Conservation (phyloP, 1,284 basidiomycete species). For the Sporisorium exsertum region DNA sequence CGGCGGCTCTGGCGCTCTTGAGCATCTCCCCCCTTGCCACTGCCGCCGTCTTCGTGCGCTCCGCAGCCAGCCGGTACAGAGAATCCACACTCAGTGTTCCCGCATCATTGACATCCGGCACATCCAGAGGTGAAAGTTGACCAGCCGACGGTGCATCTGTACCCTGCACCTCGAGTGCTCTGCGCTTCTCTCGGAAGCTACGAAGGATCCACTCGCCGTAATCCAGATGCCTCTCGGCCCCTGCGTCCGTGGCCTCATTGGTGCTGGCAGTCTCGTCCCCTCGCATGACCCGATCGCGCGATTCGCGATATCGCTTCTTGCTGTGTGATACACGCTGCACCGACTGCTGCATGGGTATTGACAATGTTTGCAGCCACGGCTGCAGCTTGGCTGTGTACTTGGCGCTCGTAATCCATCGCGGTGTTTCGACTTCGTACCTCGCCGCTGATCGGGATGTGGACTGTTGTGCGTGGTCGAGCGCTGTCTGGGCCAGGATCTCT, state of each 20-base stretch:
- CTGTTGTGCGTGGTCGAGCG: too few species aligned
- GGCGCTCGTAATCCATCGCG: slow-evolving; percentile 30
- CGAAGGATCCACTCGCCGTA: slow-evolving; percentile 31
- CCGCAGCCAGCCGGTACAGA: slow-evolving; percentile 28
- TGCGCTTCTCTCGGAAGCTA: slow-evolving; percentile 21
- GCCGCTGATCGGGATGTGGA: not conserved
- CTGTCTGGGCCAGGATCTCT: slow-evolving; percentile 11
- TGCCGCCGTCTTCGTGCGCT: slow-evolving; percentile 33
- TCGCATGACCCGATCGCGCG: slow-evolving; percentile 28
- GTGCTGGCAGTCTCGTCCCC: too few species aligned
- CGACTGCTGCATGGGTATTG: slow-evolving; percentile 22
- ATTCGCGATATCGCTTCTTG: slow-evolving; percentile 16
- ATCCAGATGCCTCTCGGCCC: slow-evolving; percentile 3
- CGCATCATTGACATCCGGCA: slow-evolving; percentile 6
- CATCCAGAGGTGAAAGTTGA: too few species aligned
- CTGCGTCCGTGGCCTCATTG: too few species aligned
- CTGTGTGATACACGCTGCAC: slow-evolving; percentile 13
- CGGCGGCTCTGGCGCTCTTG: slow-evolving; percentile 1
- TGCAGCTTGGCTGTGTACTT: slow-evolving; percentile 40
- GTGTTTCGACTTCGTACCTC: slow-evolving; percentile 35
- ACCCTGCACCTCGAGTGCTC: not conserved
- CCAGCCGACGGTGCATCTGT: too few species aligned
- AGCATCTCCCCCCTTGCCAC: slow-evolving; percentile 29
- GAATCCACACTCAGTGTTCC: slow-evolving; percentile 13
- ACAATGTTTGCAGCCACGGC: slow-evolving; percentile 32